Evolutionary conservation across 345 rosid genomes (phyloP), one percentile per base, ranked within the genome.

Genomic region (Lepidium sativum): DNA sequence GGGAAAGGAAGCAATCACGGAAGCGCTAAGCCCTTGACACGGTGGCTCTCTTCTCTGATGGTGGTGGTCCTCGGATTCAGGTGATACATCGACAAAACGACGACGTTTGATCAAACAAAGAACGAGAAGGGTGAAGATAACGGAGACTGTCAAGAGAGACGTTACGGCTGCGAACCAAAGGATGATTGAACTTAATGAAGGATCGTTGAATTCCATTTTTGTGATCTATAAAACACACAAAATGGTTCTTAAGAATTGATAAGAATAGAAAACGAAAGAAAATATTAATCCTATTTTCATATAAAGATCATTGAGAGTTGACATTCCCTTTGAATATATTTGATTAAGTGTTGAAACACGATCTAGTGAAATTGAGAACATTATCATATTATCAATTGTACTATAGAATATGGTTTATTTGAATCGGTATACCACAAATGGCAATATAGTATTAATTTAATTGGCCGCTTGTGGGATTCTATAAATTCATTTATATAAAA

Each of bases 1-100:
- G 3, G 75, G 70, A 10, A 71, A 71, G 32, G 75, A 37, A 0
- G 75, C 75, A 38, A 71, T 71, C 51, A 71, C 75, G 31, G 75
- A 71, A 29, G 65, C 53, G 52, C 65, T 63, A 55, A 63, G 45
- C 45, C 75, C 75, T 71, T 55, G 53, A 6, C 70, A 4, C 20
- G 43, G 65, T 71, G 70, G 44, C 50, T 71, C 65, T 32, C 70
- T 39, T 14, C 52, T 9, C 4, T 0, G 42, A 3, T 14, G 18
- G 63, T 61, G 13, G 16, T 44, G 23, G 6, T 52, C 35, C 2
- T 34, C 68, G 10, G 33, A 12, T 25, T 43, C 68, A 5, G 63
- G 68, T 35, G n/a, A 53, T 20, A 54, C 65, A 39, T 71, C 65
- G 33, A 25, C 58, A 15, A 63, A 71, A 6, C 64, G 39, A 20